Conservation (phyloP, 2,329 filamentous ascomycete genomes). For the Elsinoe fawcettii region DNA sequence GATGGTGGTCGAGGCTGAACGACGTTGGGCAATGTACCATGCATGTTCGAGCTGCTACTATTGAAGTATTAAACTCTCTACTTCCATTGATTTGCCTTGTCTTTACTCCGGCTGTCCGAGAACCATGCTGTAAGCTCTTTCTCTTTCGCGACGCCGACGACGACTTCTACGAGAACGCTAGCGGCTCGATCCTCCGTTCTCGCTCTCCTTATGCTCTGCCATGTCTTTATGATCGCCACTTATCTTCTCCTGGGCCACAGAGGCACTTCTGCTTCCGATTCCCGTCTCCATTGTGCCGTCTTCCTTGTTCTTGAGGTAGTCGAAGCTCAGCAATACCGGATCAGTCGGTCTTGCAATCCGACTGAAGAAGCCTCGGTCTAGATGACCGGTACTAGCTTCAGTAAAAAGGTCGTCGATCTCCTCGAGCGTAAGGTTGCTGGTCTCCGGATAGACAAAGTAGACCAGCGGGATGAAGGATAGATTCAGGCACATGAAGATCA, state of each 20-base stretch:
- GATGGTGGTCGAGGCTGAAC: background rate
- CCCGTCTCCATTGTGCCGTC: background rate
- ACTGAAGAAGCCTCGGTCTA: background rate
- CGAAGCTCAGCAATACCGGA: conserved; percentile 7
- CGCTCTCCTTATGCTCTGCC: background rate
- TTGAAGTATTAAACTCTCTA: background rate
- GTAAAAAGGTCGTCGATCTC: conserved; percentile 40
- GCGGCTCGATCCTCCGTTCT: background rate
- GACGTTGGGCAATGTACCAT: background rate
- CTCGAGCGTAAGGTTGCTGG: conserved; percentile 37
- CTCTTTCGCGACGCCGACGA: too few species aligned
- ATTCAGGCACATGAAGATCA: conserved; percentile 47
- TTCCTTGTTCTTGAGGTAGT: conserved; percentile 12
- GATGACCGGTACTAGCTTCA: background rate
- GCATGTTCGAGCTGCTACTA: background rate
- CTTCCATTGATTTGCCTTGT: too few species aligned
- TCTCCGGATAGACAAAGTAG: conserved; percentile 43
- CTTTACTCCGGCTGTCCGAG: background rate
- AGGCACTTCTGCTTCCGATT: background rate
- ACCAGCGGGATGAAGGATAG: conserved; percentile 40
- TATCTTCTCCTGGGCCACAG: background rate
- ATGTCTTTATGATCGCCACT: background rate
- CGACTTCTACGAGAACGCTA: background rate
- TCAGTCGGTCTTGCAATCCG: background rate
- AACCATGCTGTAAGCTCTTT: background rate